Evolutionary conservation across 441 rosid species (phyloP).

Genomic region (Omphalea diandra): DNA sequence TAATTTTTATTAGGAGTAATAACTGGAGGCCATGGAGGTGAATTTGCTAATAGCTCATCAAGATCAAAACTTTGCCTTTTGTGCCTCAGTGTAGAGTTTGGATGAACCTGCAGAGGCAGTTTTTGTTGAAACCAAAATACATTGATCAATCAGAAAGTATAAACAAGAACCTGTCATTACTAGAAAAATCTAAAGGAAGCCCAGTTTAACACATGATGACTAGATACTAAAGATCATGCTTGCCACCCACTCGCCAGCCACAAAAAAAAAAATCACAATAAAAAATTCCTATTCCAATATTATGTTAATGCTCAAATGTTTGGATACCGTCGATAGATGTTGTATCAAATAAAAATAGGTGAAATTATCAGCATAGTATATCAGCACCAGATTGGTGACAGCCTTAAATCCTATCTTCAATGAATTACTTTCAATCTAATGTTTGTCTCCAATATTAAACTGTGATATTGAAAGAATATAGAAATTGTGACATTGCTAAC

Average conservation of each 20-base stretch:
- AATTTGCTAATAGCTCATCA: constrained; percentile 79
- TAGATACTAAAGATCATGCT: background rate
- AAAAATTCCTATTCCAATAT: no score
- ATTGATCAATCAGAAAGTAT: background rate
- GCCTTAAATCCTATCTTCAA: background rate
- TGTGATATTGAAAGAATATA: background rate
- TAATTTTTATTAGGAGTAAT: constrained; percentile 60
- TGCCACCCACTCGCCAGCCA: background rate
- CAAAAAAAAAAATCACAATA: no score
- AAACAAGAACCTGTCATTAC: background rate
- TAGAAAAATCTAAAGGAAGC: background rate
- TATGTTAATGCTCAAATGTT: background rate
- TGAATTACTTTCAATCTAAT: background rate
- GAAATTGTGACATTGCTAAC: background rate
- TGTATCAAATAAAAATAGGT: constrained; percentile 1
- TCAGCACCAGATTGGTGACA: background rate
- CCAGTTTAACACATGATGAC: background rate
- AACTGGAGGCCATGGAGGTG: constrained; percentile 96
- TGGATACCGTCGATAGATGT: background rate
- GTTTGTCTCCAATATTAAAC: background rate
- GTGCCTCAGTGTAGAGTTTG: constrained; percentile 47
- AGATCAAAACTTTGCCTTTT: constrained; percentile 74
- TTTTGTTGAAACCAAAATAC: background rate
- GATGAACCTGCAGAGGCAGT: constrained; percentile 43
- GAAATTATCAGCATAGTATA: background rate